Evolutionary conservation across 1,139 yeast species (phyloP), one percentile per base, ranked within the genome.

Genomic region (Lodderomyces jiufengensis): DNA sequence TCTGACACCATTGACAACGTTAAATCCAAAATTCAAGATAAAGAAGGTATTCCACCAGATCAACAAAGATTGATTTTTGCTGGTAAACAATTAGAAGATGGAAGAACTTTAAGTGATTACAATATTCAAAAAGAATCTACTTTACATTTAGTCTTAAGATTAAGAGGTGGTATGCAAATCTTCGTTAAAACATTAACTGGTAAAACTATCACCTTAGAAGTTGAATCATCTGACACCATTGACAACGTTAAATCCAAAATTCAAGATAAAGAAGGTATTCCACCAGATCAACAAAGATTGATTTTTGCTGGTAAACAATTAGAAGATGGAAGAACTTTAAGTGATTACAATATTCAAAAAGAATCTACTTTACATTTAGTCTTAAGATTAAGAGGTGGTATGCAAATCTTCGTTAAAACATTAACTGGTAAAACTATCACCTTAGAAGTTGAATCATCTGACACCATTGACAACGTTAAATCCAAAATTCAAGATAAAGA

Each of bases 341-440:
- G 83, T 30, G 83, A 76, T 55, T 78, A 77, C 74, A 78, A 78
- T 65, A 78, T 78, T 43, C 84, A 78, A 59, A 78, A 78, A 87
- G 67, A 56, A 61, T 88, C 97, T 51, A 90, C 97, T 54, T 73
- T 92, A 52, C 96, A 90, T 76, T 83, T 90, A 75, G 97, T 90
- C 61, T 78, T 90, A 54, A 87, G 97, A 81, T 85, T 90, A 73
- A 85, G 97, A 80, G 97, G 97, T 83, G 95, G 95, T 78, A 78
- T 80, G 82, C 84, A 80, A 59, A 77, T 65, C 44, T 70, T 70
- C 56, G 76, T 64, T 42, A 70, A 70, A 57, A 79, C 84, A 7
- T 65, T 79, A 51, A 79, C 85, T 4, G 85, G 85, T 56, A 79
- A 79, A 66, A 79, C 87, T 29, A 80, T 80, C 47, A 80, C 85